Conservation (phyloP, 192 early-diverging fungal species). For the Gryganskiella cystojenkinii region DNA sequence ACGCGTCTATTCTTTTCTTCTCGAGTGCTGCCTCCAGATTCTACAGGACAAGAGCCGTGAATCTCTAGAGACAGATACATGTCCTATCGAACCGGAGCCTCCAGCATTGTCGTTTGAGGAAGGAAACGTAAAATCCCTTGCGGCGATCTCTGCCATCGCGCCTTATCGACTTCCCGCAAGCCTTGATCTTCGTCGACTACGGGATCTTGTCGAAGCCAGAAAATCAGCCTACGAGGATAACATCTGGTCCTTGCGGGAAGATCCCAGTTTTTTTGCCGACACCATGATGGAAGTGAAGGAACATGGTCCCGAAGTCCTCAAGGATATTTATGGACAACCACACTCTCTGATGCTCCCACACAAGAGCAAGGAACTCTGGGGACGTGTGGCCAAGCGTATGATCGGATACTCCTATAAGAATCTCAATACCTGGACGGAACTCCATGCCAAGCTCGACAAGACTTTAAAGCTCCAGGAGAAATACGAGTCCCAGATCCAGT, state of each 20-base stretch:
- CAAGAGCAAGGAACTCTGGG: slow-evolving; percentile 38
- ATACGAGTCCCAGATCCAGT: slow-evolving; percentile 17
- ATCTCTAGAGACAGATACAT: slow-evolving; percentile 12
- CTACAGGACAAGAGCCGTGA: slow-evolving; percentile 30
- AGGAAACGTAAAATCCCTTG: slow-evolving; percentile 14
- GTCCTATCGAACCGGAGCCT: slow-evolving; percentile 30
- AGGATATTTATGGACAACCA: slow-evolving; percentile 16
- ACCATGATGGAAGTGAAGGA: slow-evolving; percentile 35
- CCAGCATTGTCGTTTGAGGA: slow-evolving; percentile 29
- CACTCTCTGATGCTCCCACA: slow-evolving; percentile 32
- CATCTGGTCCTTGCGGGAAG: slow-evolving; percentile 35
- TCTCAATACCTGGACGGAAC: slow-evolving; percentile 17
- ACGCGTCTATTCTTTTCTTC: slow-evolving; percentile 30
- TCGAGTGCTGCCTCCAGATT: slow-evolving; percentile 34
- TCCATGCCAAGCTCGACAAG: slow-evolving; percentile 20
- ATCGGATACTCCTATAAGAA: slow-evolving; percentile 11
- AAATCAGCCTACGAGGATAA: slow-evolving; percentile 31
- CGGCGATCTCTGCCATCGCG: slow-evolving; percentile 19
- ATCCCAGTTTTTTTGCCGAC: slow-evolving; percentile 32
- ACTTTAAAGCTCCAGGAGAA: slow-evolving; percentile 15
- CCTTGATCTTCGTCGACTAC: slow-evolving; percentile 25
- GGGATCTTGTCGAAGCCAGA: slow-evolving; percentile 30
- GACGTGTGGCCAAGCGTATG: slow-evolving; percentile 20
- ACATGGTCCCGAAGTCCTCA: slow-evolving; percentile 33
- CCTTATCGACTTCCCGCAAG: slow-evolving; percentile 25